These are phyloP conservation scores for Globisporangium iwayamae DNA, from an alignment of 352 stramenopile genomes.

Conservation along the genomic window DNA sequence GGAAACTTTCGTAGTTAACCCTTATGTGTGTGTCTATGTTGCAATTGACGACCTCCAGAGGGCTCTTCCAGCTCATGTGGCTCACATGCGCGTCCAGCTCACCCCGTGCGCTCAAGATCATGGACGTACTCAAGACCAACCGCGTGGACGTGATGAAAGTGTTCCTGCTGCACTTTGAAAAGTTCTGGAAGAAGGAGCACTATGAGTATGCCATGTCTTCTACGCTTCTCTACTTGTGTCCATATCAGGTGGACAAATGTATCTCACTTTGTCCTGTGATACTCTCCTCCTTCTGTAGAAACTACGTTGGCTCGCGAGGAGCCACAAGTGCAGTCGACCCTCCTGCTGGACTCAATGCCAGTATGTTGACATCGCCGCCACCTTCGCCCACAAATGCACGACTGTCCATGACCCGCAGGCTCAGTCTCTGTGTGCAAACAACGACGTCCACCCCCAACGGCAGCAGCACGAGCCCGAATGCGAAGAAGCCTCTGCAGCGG, in stretches of 20 bases:
- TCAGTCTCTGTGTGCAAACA: constrained; percentile 46
- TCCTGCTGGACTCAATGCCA: neutral
- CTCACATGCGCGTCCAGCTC: constrained; percentile 55
- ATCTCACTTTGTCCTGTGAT: neutral
- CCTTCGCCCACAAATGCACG: constrained; percentile 17
- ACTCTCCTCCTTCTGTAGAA: constrained; percentile 18
- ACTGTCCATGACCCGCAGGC: constrained; percentile 22
- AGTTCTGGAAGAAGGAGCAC: constrained; percentile 74
- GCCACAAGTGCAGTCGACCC: neutral
- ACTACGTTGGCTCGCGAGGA: constrained; percentile 54
- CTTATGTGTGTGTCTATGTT: neutral
- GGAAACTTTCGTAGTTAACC: neutral
- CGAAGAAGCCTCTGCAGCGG: constrained; percentile 33
- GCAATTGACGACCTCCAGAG: constrained; percentile 19
- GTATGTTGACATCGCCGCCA: neutral
- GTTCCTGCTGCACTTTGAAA: constrained; percentile 74
- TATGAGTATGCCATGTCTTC: constrained; percentile 46
- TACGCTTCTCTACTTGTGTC: neutral
- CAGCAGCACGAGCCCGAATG: constrained; percentile 10
- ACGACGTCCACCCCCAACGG: neutral
- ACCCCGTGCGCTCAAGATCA: constrained; percentile 54
- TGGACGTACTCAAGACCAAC: constrained; percentile 71
- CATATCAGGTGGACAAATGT: neutral
- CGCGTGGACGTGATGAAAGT: constrained; percentile 49
- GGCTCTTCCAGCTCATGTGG: constrained; percentile 84